Evolutionary conservation across 2,329 filamentous ascomycete genomes (phyloP), one percentile per base, ranked within the genome.

Genomic region (Curvularia eragrostidis): DNA sequence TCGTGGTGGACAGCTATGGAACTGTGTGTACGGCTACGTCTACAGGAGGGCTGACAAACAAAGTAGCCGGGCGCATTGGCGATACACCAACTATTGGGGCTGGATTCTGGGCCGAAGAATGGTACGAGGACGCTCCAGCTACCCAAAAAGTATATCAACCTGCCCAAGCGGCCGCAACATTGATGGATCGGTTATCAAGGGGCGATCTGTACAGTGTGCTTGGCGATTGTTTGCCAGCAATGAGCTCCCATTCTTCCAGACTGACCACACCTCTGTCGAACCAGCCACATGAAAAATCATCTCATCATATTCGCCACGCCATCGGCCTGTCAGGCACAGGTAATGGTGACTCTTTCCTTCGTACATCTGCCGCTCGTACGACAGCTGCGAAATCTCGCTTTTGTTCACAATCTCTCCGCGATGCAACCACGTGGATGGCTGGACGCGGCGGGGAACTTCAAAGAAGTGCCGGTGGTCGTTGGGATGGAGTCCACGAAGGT

Each of bases 31-130:
- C 82, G 44, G 86, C 86, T 3, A 88, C 86, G 0, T 86, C 83
- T 34, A 88, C 85, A 0, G 93, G 93, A 5, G 93, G 93, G 0
- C 74, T 96, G 75, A 97, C 93, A 21, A 97, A 97, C 74, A 97
- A 97, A 79, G 78, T 94, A 53, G 90, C 91, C 0, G 93, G 92
- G 0, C 82, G 93, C 19, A 89, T 96, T 62, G 93, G 93, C 0
- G 93, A 97, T 72, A 97, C 93, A 10, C 92, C 93, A 0, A 89
- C 89, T 0, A 80, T 93, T 0, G 93, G 93, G 0, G 90, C 92
- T 0, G 93, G 93, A 0, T 97, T 93, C 75, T 97, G 92, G 91
- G 91, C 93, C 0, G 93, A 96, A 73, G 86, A 93, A 65, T 96
- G 91, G 91, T 76, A 77, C 7, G 48, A n/a, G 1, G 47, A 41